Base-by-base conservation (phyloP, 2,329 filamentous ascomycete genomes). In the Cladophialophora bantiana region DNA sequence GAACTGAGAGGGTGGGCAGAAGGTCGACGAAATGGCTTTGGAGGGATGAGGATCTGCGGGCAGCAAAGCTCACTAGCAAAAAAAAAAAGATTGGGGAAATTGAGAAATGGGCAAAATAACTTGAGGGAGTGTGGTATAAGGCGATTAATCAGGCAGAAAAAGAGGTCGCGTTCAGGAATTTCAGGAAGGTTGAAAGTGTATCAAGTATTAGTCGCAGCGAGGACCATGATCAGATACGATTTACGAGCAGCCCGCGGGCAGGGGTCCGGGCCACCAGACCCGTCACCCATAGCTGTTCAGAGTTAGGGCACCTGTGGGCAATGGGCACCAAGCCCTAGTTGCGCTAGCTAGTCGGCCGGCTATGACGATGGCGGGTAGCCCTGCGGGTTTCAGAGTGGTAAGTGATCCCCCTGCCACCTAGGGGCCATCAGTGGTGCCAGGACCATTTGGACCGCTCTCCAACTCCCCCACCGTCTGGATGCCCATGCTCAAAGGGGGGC, bases 161-260 rank as follows among this genome's bases (percentile, higher is more conserved):
- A 35, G 34, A 50, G 38, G 31, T 38, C 13, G 34, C 38, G 35
- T n/a, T 38, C 45, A 35, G 48, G 48, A 61, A 61, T 61, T 50
- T 61, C 59, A 61, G 59, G 59, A 61, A 61, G 59, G 59, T 61
- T 15, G 18, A 48, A 59, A 59, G 57, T 59, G 57, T 59, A 59
- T 59, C 57, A 59, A 59, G 57, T 59, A 26, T 26, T 26, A 59
- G 40, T 59, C 40, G 18, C 57, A 48, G 12, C 58, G 42, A 32
- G 56, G 38, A 32, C 38, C 56, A 59, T 50, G 32, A 38, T 61
- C 34, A 35, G 38, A 45, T 61, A 61, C 59, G 59, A 53, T 61
- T 61, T 61, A 61, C 59, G 59, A 61, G 36, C 42, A 54, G 18
- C n/a, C 32, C 10, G 31, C 26, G 45, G 45, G 45, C 18, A 50